Conservation (phyloP, 2,329 filamentous ascomycete species). For the Fusarium setosum region DNA sequence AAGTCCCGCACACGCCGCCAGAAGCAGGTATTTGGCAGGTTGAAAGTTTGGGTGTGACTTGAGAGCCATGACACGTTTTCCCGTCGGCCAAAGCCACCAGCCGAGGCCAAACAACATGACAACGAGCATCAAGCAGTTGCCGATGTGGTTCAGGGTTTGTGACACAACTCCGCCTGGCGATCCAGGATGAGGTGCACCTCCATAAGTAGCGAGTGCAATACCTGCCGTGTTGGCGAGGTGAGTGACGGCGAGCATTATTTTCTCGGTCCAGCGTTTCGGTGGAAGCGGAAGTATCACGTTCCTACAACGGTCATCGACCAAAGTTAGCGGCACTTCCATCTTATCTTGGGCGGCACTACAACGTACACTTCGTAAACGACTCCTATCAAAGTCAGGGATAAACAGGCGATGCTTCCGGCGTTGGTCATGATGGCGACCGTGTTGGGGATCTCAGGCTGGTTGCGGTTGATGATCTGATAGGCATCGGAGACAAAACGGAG, state of each 20-base stretch:
- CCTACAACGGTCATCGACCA: not conserved
- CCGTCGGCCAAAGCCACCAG: not conserved
- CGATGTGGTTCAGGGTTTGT: not conserved
- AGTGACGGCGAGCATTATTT: constrained; percentile 10
- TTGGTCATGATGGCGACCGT: constrained; percentile 42
- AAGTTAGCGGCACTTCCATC: not conserved
- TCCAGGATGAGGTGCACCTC: not conserved
- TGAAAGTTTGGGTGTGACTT: constrained; percentile 12
- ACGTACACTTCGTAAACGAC: constrained; percentile 43
- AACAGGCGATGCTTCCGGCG: constrained; percentile 42
- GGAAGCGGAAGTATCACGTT: constrained; percentile 1
- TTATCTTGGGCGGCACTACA: no score
- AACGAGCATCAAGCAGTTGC: not conserved
- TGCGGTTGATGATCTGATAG: constrained; percentile 36
- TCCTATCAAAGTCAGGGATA: constrained; percentile 40
- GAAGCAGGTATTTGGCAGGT: constrained; percentile 3
- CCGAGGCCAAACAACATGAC: not conserved
- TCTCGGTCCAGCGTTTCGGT: constrained; percentile 9
- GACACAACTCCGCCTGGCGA: not conserved
- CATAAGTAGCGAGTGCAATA: constrained; percentile 24
- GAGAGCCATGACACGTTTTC: constrained; percentile 1
- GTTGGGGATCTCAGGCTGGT: constrained; percentile 36
- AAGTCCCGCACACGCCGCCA: constrained; percentile 1
- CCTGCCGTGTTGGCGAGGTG: constrained; percentile 19
- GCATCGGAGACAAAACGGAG: constrained; percentile 39